A percentile compares a stretch with the other conserved stretches of the same genome.
Conservation (phyloP, 2,329 filamentous ascomycete genomes). For the Colletotrichum lini region DNA sequence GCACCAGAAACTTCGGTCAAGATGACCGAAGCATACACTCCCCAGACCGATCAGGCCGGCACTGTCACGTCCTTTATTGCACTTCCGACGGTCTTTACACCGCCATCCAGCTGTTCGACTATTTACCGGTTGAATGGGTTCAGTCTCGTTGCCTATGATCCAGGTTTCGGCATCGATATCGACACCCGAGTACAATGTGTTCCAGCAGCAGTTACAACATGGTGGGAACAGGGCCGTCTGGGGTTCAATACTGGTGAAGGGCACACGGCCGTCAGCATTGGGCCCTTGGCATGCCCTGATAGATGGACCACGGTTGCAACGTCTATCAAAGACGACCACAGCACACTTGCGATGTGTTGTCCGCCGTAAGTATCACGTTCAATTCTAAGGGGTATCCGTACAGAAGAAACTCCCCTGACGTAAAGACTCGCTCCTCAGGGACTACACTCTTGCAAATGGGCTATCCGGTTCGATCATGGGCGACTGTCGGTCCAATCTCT, state of each 20-base stretch:
- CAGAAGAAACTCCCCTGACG: not conserved
- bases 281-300: constrained; percentile 11
- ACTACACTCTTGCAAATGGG: constrained; percentile 13
- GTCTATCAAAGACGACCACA: constrained; percentile 11
- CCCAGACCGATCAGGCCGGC: constrained; percentile 5
- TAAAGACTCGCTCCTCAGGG: not conserved
- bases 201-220: constrained; percentile 21
- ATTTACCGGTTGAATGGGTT: constrained; percentile 14
- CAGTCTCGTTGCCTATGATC: constrained; percentile 21
- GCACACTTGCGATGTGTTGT: constrained; percentile 27
- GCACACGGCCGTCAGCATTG: constrained; percentile 24
- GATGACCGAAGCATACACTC: constrained; percentile 19
- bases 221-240: constrained; percentile 24
- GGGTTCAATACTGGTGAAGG: constrained; percentile 20
- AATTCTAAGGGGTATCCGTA: not conserved
- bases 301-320: constrained; percentile 15
- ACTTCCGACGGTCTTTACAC: constrained; percentile 16
- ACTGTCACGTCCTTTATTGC: constrained; percentile 26
- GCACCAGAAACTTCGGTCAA: not conserved
- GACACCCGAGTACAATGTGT: constrained; percentile 23
- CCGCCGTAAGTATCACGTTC: not conserved
- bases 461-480: constrained; percentile 8
- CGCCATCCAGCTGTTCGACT: constrained; percentile 17
- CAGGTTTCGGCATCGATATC: constrained; percentile 14
- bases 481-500: constrained; percentile 17